Percentiles rank a stretch among this genome's conserved stretches.
These are phyloP conservation scores for Pinus albicaulis DNA, from an alignment of 75 land plant species.

Conservation along the genomic window DNA sequence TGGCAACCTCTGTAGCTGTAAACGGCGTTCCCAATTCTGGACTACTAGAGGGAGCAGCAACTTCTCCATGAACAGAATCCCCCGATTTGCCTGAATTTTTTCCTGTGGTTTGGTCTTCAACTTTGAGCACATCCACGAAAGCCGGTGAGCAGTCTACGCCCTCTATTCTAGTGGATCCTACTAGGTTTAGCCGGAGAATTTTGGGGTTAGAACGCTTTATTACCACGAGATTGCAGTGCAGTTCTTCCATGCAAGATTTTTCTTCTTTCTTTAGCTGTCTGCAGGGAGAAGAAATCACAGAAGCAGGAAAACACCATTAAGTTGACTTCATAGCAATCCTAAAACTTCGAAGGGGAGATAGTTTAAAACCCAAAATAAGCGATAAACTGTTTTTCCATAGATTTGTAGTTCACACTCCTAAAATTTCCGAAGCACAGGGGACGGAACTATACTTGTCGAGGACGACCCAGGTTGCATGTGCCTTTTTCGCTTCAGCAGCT, in stretches of 20 bases:
- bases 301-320: neutral
- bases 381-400: neutral
- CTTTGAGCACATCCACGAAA: constrained; percentile 8
- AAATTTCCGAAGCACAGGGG: neutral
- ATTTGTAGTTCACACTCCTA: neutral
- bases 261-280: constrained; percentile 79
- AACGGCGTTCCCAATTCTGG: constrained; percentile 71
- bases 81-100: constrained; percentile 1
- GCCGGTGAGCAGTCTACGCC: constrained; percentile 2
- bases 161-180: constrained; percentile 24
- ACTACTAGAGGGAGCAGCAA: constrained; percentile 69
- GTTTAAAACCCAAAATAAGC: neutral
- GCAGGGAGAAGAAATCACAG: constrained; percentile 8
- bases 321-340: neutral
- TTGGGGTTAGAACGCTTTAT: constrained; percentile 77
- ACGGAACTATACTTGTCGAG: constrained; percentile 70
- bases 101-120: neutral
- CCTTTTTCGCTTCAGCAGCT: constrained; percentile 66
- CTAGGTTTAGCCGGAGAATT: constrained; percentile 66
- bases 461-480: constrained; percentile 84
- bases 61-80: constrained; percentile 29
- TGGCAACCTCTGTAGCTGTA: constrained; percentile 51
- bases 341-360: neutral
- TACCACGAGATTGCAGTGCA: constrained; percentile 83
- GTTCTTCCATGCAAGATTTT: constrained; percentile 74